Conservation (phyloP, 768 basidiomycete genomes). For the Boletellus ananas region DNA sequence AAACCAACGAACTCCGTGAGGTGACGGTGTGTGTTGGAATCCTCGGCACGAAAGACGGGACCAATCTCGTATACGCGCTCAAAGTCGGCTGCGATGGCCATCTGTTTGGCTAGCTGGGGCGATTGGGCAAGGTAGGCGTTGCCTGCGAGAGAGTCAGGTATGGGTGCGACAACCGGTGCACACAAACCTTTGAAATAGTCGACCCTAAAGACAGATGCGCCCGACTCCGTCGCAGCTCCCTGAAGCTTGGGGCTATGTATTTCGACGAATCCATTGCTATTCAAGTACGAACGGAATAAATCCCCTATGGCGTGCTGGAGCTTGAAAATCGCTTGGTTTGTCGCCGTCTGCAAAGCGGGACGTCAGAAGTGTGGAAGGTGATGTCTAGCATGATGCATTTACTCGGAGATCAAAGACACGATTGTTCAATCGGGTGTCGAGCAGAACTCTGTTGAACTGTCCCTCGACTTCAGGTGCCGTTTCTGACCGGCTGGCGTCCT, state of each 20-base stretch:
- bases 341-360: slow-evolving; percentile 61
- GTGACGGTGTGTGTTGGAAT: slow-evolving; percentile 96
- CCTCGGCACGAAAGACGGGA: slow-evolving; percentile 94
- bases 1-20: slow-evolving; percentile 98
- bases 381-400: slow-evolving; percentile 26
- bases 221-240: slow-evolving; percentile 94
- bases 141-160: slow-evolving; percentile 43
- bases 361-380: slow-evolving; percentile 5
- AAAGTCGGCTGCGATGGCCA: slow-evolving; percentile 98
- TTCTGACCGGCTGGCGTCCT: slow-evolving; percentile 88
- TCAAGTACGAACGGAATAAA: slow-evolving; percentile 82
- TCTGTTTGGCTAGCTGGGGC: slow-evolving; percentile 97
- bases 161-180: background rate
- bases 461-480: slow-evolving; percentile 57
- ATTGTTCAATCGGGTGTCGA: slow-evolving; percentile 94
- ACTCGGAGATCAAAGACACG: slow-evolving; percentile 92
- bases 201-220: slow-evolving; percentile 97
- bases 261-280: slow-evolving; percentile 75
- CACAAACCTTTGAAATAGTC: slow-evolving; percentile 87
- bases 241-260: slow-evolving; percentile 98
- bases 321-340: slow-evolving; percentile 94
- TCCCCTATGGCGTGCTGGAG: slow-evolving; percentile 86
- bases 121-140: slow-evolving; percentile 93
- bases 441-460: slow-evolving; percentile 75
- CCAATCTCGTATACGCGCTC: slow-evolving; percentile 98